Evolutionary conservation across 163 green algal species (phyloP).

Genomic region (Scenedesmus sp.): DNA sequence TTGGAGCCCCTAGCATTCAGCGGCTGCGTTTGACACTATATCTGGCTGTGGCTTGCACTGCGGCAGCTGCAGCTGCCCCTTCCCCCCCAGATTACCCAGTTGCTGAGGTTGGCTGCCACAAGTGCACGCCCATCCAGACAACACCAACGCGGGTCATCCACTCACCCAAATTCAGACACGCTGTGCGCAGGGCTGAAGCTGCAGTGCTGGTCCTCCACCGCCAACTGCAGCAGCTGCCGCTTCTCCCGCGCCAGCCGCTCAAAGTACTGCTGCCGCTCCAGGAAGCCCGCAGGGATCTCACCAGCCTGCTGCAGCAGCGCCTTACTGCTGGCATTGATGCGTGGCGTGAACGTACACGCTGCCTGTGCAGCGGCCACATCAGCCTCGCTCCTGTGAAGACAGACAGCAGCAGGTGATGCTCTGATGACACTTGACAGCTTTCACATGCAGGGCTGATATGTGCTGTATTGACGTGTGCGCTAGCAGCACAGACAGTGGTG

Average conservation of each 20-base stretch:
- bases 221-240: slow-evolving; percentile 60
- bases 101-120: too few relatives aligned
- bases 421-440: not conserved
- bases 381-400: slow-evolving; percentile 25
- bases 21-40: too few relatives aligned
- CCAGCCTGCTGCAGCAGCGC: slow-evolving; percentile 8
- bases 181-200: slow-evolving; percentile 67
- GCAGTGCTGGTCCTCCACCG: slow-evolving; percentile 68
- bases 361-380: not conserved
- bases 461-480: not conserved
- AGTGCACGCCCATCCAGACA: not conserved
- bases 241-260: slow-evolving; percentile 65
- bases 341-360: slow-evolving; percentile 42
- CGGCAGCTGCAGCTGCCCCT: too few relatives aligned
- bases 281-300: slow-evolving; percentile 76
- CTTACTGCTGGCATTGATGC: slow-evolving; percentile 48
- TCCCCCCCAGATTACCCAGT: too few relatives aligned
- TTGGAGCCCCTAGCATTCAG: too few relatives aligned
- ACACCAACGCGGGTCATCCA: not conserved
- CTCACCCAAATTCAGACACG: slow-evolving; percentile 10
- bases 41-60: too few relatives aligned
- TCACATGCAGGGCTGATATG: not conserved
- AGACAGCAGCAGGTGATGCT: not conserved
- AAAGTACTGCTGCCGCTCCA: slow-evolving; percentile 75
- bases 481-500: not conserved